A percentile compares a stretch with the other conserved stretches of the same genome.
Conservation (phyloP, 2,329 filamentous ascomycete genomes). For the Ophiosphaerella korrae region DNA sequence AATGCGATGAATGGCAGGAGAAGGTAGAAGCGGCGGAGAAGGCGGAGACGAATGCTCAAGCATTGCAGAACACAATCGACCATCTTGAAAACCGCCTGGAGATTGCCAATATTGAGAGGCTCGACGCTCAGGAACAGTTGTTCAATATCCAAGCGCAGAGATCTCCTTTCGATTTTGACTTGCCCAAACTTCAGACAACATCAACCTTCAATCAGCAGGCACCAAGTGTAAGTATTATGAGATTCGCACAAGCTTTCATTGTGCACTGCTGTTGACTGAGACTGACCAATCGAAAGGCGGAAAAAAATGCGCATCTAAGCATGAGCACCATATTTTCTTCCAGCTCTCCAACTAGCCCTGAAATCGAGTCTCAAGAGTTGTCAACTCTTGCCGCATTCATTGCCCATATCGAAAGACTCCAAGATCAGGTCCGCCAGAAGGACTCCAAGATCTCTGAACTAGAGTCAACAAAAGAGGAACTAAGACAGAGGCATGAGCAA, state of each 20-base stretch:
- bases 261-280: no score
- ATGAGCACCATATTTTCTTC: constrained; percentile 39
- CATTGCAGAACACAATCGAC: constrained; percentile 45
- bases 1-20: constrained; percentile 34
- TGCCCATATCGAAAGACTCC: constrained; percentile 38
- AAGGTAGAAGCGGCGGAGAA: constrained; percentile 34
- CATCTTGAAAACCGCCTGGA: constrained; percentile 48
- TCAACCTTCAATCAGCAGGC: not conserved
- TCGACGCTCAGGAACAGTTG: constrained; percentile 48
- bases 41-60: constrained; percentile 30
- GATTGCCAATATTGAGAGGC: constrained; percentile 48
- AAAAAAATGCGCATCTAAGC: constrained; percentile 25
- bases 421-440: constrained; percentile 40
- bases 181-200: constrained; percentile 10
- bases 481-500: constrained; percentile 24
- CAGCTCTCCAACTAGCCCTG: constrained; percentile 19
- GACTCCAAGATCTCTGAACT: constrained; percentile 30
- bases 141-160: constrained; percentile 36
- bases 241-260: not conserved
- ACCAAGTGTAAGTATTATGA: constrained; percentile 1
- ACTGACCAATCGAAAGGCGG: constrained; percentile 1
- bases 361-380: constrained; percentile 24
- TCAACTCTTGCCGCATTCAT: constrained; percentile 31
- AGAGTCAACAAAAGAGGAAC: constrained; percentile 22
- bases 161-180: constrained; percentile 30